A percentile compares a stretch with the other conserved stretches of the same genome.
phyloP scores from a whole-genome alignment of 768 basidiomycete species.

The Leucosporidium yakuticum region DNA sequence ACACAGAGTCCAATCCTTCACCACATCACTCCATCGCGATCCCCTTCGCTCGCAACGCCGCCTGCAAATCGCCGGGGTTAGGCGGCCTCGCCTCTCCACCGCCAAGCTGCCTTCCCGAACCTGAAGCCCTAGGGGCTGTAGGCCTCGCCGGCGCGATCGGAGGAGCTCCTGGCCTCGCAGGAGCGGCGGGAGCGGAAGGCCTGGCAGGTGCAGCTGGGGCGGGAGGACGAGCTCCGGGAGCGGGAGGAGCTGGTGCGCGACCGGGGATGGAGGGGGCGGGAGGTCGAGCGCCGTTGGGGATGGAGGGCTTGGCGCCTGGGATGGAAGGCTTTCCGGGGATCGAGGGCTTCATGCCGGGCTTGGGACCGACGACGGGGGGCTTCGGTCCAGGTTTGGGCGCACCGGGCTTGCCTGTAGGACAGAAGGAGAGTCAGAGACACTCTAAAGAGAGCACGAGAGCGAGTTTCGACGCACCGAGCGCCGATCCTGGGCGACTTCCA shows the following conservation, averaged over 20 bases:
- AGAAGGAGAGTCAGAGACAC: constrained; percentile 41
- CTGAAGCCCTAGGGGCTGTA: neutral
- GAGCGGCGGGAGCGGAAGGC: neutral
- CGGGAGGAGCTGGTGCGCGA: neutral
- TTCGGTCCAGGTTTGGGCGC: constrained; percentile 58
- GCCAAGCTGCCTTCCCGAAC: neutral
- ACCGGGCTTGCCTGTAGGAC: constrained; percentile 49
- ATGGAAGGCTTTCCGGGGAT: constrained; percentile 40
- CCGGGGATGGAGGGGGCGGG: constrained; percentile 48
- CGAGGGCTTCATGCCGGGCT: constrained; percentile 54
- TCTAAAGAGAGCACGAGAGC: constrained; percentile 46
- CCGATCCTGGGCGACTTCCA: constrained; percentile 39
- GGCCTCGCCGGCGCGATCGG: neutral
- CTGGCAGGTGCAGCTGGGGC: neutral
- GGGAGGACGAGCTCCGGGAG: neutral
- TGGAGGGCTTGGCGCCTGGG: constrained; percentile 51
- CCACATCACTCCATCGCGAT: neutral
- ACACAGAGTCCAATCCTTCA: too few species aligned
- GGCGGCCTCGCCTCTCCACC: constrained; percentile 4
- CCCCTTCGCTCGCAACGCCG: neutral
- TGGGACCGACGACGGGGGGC: constrained; percentile 47
- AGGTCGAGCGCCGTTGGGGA: constrained; percentile 40
- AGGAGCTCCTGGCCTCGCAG: neutral
- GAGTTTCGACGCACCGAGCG: neutral
- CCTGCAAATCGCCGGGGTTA: neutral